phyloP scores from a whole-genome alignment of 768 basidiomycete genomes.

The Lactarius hengduanensis region DNA sequence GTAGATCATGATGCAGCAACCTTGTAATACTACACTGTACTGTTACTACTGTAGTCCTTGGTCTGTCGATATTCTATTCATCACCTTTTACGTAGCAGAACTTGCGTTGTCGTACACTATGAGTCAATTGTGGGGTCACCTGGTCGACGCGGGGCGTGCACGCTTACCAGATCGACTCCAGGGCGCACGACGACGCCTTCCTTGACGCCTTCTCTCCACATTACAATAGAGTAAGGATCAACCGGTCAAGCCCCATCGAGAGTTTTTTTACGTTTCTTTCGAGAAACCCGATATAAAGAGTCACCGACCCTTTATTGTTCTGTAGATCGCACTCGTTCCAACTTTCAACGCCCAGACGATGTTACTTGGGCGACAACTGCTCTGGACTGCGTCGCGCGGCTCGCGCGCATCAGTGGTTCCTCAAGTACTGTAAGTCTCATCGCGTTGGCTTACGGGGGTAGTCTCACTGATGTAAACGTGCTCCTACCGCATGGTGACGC shows the following conservation, averaged over 20 bases:
- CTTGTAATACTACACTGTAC: no score
- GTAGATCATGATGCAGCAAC: no score
- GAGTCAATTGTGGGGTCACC: background rate
- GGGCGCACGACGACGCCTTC: background rate
- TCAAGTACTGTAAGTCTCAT: background rate
- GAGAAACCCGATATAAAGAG: background rate
- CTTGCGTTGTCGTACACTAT: no score
- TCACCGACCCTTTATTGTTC: background rate
- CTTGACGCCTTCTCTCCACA: background rate
- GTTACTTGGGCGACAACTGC: conserved; percentile 8
- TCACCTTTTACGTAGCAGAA: no score
- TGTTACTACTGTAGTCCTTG: no score
- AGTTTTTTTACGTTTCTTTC: background rate
- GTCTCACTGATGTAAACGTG: background rate
- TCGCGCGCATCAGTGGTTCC: background rate
- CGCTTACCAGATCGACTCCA: background rate
- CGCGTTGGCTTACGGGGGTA: no score
- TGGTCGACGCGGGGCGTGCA: background rate
- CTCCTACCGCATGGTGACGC: background rate
- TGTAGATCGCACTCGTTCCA: background rate
- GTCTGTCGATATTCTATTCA: no score
- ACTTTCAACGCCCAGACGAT: background rate
- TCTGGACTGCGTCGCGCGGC: conserved; percentile 1
- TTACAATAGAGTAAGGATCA: background rate
- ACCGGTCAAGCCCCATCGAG: background rate